phyloP scores from a whole-genome alignment of 495 filamentous ascomycete species.

The Neurospora sublineolata region DNA sequence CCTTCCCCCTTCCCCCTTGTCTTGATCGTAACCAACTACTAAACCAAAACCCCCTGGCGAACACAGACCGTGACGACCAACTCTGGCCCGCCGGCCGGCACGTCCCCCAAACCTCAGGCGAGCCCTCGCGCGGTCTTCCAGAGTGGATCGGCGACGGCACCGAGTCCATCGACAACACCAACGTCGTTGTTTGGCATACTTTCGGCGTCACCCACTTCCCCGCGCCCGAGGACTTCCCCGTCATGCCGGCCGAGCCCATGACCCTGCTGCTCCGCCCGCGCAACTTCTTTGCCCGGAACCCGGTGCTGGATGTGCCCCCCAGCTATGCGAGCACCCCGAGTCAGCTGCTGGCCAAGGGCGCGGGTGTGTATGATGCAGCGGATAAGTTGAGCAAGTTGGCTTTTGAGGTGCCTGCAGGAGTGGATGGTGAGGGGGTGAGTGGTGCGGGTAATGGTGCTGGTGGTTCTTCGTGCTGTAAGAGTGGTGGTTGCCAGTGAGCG shows the following conservation, averaged over 20 bases:
- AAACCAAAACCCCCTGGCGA: too few relatives aligned
- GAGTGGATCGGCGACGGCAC: conserved; percentile 73
- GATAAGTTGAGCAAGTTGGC: conserved; percentile 37
- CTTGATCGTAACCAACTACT: too few relatives aligned
- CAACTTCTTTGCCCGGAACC: conserved; percentile 81
- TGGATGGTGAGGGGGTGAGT: conserved; percentile 16
- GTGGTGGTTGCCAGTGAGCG: conserved; percentile 50
- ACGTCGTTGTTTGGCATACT: conserved; percentile 93
- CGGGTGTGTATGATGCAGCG: conserved; percentile 33
- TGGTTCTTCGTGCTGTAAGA: conserved; percentile 2
- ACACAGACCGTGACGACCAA: conserved; percentile 67
- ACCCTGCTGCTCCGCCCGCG: conserved; percentile 71
- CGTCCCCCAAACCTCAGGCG: conserved; percentile 85
- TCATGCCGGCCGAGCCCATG: conserved; percentile 85
- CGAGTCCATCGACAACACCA: conserved; percentile 66
- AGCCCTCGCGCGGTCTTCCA: conserved; percentile 65
- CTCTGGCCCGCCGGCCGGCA: conserved; percentile 87
- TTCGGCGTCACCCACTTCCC: conserved; percentile 93
- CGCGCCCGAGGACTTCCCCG: conserved; percentile 81
- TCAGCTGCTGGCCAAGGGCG: conserved; percentile 43
- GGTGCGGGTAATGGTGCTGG: not conserved
- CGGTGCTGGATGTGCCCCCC: conserved; percentile 77
- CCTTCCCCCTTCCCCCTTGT: not conserved
- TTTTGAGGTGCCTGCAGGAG: conserved; percentile 21
- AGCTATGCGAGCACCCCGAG: conserved; percentile 66